Conservation (phyloP, 768 basidiomycete species). For the Hydnomerulius pinastri region DNA sequence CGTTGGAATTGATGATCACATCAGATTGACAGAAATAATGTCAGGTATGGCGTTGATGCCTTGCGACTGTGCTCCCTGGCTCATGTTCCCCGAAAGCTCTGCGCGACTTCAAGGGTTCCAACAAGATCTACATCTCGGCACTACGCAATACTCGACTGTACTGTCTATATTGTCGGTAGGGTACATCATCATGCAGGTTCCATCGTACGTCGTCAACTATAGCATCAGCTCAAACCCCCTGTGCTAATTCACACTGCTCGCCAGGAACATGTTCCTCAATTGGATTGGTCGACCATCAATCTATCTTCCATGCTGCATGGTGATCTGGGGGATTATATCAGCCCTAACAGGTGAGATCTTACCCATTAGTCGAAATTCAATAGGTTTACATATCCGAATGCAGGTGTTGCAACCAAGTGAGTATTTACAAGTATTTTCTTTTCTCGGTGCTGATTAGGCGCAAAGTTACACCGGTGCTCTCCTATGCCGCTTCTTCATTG, state of each 20-base stretch:
- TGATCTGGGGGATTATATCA: conserved; percentile 40
- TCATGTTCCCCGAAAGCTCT: neutral
- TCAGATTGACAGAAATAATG: conserved; percentile 10
- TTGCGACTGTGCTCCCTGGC: neutral
- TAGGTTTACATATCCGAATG: neutral
- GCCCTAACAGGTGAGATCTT: conserved; percentile 34
- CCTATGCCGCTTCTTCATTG: conserved; percentile 42
- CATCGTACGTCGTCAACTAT: conserved; percentile 5
- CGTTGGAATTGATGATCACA: neutral
- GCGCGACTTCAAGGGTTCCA: conserved; percentile 28
- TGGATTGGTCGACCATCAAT: conserved; percentile 30
- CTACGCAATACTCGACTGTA: conserved; percentile 25
- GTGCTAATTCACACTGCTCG: neutral
- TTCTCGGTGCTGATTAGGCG: neutral
- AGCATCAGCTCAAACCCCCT: no score
- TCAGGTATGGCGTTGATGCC: neutral
- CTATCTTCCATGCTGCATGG: conserved; percentile 26
- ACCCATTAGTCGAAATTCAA: neutral
- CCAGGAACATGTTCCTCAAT: conserved; percentile 34
- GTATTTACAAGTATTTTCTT: neutral
- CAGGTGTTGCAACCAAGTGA: conserved; percentile 3
- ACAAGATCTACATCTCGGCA: conserved; percentile 21
- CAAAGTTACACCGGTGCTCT: conserved; percentile 24
- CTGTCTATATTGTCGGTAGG: conserved; percentile 27
- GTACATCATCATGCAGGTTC: conserved; percentile 29